Percentiles rank a stretch among this genome's conserved stretches.
Conservation (phyloP, 352 stramenopile species). For the Halophytophthora batemanensis region DNA sequence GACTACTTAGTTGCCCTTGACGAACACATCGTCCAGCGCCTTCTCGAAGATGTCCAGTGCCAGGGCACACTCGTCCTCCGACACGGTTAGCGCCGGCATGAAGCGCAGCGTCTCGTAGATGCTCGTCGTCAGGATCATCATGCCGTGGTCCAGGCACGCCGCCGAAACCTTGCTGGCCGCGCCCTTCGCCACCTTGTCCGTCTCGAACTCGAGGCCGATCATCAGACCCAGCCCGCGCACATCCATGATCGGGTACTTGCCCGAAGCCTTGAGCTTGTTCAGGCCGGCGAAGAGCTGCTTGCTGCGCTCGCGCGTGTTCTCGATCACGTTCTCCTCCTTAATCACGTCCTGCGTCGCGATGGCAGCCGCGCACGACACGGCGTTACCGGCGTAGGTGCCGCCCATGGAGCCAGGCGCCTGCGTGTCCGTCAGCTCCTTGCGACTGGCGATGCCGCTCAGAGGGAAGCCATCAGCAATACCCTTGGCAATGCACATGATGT, state of each 20-base stretch:
- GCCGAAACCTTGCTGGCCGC: constrained; percentile 72
- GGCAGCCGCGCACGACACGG: constrained; percentile 88
- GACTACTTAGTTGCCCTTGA: constrained; percentile 9
- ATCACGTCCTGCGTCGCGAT: constrained; percentile 89
- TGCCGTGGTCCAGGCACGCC: constrained; percentile 82
- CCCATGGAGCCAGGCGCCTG: constrained; percentile 89
- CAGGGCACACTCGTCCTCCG: constrained; percentile 63
- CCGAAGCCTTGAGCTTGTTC: constrained; percentile 66
- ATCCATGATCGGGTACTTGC: constrained; percentile 78
- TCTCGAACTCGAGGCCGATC: constrained; percentile 91
- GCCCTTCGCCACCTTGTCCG: constrained; percentile 40
- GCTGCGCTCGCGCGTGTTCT: constrained; percentile 75
- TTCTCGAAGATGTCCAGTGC: constrained; percentile 62
- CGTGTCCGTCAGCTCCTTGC: constrained; percentile 82
- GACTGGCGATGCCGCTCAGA: constrained; percentile 86
- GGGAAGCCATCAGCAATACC: constrained; percentile 92
- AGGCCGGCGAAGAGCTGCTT: constrained; percentile 77
- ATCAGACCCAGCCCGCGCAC: constrained; percentile 92
- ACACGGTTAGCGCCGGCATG: constrained; percentile 90
- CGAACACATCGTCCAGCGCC: constrained; percentile 44
- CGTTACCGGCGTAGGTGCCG: constrained; percentile 92
- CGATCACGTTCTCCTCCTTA: constrained; percentile 85
- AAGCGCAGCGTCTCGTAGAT: constrained; percentile 92
- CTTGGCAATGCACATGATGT: constrained; percentile 94
- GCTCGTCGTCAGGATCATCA: constrained; percentile 91